A percentile compares a stretch with the other conserved stretches of the same genome.
These are phyloP conservation scores for Botrytis pseudocinerea DNA, from an alignment of 2,329 filamentous ascomycete genomes.

Conservation along the genomic window DNA sequence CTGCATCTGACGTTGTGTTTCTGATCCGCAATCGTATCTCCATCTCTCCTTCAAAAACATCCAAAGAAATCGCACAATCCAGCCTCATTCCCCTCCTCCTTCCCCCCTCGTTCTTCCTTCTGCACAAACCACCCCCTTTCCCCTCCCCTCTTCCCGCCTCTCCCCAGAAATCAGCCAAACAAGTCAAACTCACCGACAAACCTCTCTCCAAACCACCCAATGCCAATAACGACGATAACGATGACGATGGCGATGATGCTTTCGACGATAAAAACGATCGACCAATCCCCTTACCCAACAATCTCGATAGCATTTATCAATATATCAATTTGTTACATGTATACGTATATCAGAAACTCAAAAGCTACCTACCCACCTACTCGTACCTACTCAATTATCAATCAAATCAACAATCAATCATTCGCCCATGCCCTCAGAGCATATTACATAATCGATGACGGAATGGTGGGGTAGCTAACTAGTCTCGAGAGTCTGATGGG, in stretches of 20 bases:
- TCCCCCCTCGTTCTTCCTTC: no score
- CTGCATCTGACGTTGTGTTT: no score
- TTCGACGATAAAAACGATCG: background rate
- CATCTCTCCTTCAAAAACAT: background rate
- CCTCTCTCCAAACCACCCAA: background rate
- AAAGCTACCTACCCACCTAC: background rate
- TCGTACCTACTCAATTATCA: background rate
- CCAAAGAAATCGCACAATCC: background rate
- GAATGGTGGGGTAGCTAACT: constrained; percentile 6
- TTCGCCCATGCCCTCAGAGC: background rate
- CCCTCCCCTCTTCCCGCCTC: no score
- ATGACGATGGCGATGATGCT: no score
- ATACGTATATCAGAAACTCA: background rate
- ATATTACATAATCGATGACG: background rate
- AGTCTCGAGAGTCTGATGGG: no score
- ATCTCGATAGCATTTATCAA: background rate
- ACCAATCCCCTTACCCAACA: background rate
- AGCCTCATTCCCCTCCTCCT: no score
- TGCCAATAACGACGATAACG: no score
- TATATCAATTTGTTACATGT: no score
- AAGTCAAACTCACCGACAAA: background rate
- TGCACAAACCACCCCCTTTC: background rate
- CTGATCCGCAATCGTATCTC: no score
- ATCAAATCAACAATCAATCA: background rate
- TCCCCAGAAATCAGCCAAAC: background rate